Evolutionary conservation across 495 filamentous ascomycete genomes (phyloP).

Genomic region (Talaromyces trachyspermus): DNA sequence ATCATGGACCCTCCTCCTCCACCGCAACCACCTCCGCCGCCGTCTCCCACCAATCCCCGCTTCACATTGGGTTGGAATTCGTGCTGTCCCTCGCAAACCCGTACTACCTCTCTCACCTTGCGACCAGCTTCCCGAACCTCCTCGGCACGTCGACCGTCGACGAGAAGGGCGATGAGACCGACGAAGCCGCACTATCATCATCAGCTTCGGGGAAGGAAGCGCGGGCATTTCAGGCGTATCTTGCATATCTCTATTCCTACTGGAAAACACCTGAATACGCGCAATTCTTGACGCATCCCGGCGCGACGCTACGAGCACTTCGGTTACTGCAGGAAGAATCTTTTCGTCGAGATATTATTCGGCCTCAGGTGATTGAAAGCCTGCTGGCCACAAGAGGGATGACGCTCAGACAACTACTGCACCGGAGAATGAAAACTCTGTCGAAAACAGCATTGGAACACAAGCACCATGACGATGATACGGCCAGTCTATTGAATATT

Average conservation of each 20-base stretch:
- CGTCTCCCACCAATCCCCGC: slow-evolving; percentile 35
- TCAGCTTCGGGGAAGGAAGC: slow-evolving; percentile 47
- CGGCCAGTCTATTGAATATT: no score
- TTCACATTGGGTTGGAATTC: slow-evolving; percentile 53
- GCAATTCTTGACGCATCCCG: slow-evolving; percentile 74
- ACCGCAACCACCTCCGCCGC: slow-evolving; percentile 29
- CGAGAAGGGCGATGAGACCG: slow-evolving; percentile 27
- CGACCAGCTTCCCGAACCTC: slow-evolving; percentile 48
- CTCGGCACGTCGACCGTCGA: slow-evolving; percentile 29
- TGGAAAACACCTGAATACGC: slow-evolving; percentile 75
- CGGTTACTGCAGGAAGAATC: slow-evolving; percentile 75
- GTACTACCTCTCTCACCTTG: slow-evolving; percentile 75
- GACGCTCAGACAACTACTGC: slow-evolving; percentile 15
- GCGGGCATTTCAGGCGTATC: slow-evolving; percentile 70
- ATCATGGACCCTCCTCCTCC: background rate
- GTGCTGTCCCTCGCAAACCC: slow-evolving; percentile 83
- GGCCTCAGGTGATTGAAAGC: slow-evolving; percentile 58
- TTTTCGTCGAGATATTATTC: slow-evolving; percentile 76
- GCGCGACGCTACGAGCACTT: slow-evolving; percentile 73
- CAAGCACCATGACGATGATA: slow-evolving; percentile 1
- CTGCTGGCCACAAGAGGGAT: slow-evolving; percentile 50
- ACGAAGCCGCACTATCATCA: slow-evolving; percentile 11
- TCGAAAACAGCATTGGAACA: background rate
- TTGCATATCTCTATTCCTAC: slow-evolving; percentile 74
- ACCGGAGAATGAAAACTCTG: slow-evolving; percentile 12